These are phyloP conservation scores for Sclerotinia spermophila DNA, from an alignment of 2,329 filamentous ascomycete genomes.

Conservation along the genomic window DNA sequence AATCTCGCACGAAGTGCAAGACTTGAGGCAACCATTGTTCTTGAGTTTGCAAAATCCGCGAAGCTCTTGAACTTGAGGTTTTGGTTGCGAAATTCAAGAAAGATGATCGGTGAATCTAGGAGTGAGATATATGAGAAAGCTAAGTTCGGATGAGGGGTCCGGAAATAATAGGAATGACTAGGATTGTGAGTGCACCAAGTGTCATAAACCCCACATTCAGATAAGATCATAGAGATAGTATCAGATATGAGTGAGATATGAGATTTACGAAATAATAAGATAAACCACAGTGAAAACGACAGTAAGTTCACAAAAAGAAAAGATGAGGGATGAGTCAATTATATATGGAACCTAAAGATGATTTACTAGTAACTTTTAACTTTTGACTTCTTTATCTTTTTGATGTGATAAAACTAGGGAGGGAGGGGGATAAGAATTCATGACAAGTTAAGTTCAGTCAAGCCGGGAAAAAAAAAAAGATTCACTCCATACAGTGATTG, in stretches of 20 bases:
- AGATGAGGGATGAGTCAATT: background rate
- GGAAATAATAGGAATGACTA: constrained; percentile 22
- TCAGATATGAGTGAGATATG: background rate
- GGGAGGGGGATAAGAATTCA: background rate
- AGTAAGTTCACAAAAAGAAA: background rate
- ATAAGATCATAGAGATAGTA: background rate
- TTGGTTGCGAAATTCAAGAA: background rate
- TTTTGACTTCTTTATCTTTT: too few relatives aligned
- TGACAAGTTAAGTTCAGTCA: constrained; percentile 2
- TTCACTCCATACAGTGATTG: background rate
- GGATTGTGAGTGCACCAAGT: background rate
- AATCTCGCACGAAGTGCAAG: constrained; percentile 30
- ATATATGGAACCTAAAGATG: background rate
- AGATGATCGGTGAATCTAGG: background rate
- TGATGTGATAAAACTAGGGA: background rate
- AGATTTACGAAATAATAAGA: background rate
- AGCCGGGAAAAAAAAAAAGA: background rate
- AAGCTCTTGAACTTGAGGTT: constrained; percentile 1
- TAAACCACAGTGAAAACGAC: too few relatives aligned
- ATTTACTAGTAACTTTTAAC: background rate
- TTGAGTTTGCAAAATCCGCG: constrained; percentile 8
- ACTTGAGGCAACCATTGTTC: constrained; percentile 30
- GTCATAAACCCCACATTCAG: constrained; percentile 7
- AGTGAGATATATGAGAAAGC: constrained; percentile 7
- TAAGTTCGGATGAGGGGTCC: constrained; percentile 26